Evolutionary conservation across 805 yeast species (phyloP), one percentile per base, ranked within the genome.

Genomic region (Pichia pseudocactophila): DNA sequence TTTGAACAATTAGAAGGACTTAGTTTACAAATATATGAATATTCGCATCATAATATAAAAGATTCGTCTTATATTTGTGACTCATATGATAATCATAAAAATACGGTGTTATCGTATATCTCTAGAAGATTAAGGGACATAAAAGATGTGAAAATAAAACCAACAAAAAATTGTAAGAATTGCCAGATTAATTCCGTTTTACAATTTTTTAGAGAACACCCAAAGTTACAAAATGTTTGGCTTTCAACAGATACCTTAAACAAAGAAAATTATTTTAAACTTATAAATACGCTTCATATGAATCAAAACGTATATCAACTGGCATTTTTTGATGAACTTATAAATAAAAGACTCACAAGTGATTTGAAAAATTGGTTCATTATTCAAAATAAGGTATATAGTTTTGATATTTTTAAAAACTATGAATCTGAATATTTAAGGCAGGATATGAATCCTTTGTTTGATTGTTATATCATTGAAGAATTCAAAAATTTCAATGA

Each of bases 321-420:
- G 18, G 45, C 53, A 1, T 33, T 50, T 8, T 54, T 49, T 39
- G 63, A 57, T 41, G 57, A 51, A n/a, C 49, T 44, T 34, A 36
- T 56, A 12, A 46, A 42, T 35, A 13, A 40, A 4, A 52, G 52
- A 39, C 18, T 58, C 15, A 39, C 50, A 2, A 51, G 49, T 31
- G 40, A 43, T 26, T 36, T 58, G 28, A 57, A 57, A 39, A 49
- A 40, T 16, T 57, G 59, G 56, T 56, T 56, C 32, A 46, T 52
- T 7, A 46, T 43, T 36, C 53, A 54, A 34, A 50, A 55, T 19
- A 22, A 47, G 18, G 40, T 46, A 6, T 11, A 11, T 13, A 41
- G 43, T 12, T 51, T 53, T 30, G 55, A 57, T 28, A 36, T 49
- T 7, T 40, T 36, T 32, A 40, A 44, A 19, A 45, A 49, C 38